These are phyloP conservation scores for Trichoderma asperelloides DNA, from an alignment of 495 filamentous ascomycete species.

Conservation along the genomic window DNA sequence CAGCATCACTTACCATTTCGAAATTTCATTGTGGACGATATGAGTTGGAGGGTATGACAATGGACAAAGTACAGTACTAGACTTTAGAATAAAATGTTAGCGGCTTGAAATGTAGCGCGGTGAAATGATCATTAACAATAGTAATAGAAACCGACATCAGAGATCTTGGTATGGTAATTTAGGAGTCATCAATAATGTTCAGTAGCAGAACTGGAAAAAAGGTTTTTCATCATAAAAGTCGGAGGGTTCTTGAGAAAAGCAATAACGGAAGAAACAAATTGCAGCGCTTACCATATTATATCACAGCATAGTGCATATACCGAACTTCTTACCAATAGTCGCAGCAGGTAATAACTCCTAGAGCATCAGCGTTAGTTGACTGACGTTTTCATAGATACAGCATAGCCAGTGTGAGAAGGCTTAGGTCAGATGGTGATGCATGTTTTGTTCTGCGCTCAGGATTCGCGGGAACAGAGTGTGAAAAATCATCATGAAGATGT, in stretches of 20 bases:
- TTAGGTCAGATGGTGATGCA: slow-evolving; percentile 98
- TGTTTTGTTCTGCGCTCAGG: slow-evolving; percentile 92
- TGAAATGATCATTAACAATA: slow-evolving; percentile 13
- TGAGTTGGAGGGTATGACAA: too few relatives aligned
- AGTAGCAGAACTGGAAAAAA: slow-evolving; percentile 92
- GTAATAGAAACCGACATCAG: slow-evolving; percentile 24
- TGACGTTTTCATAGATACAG: slow-evolving; percentile 8
- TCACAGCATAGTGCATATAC: not conserved
- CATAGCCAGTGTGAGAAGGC: slow-evolving; percentile 15
- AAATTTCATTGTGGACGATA: not conserved
- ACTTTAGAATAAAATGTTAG: slow-evolving; percentile 11
- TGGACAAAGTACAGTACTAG: slow-evolving; percentile 12
- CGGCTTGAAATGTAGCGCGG: slow-evolving; percentile 13
- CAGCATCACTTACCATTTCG: slow-evolving; percentile 13
- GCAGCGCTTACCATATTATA: not conserved
- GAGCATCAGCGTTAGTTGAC: slow-evolving; percentile 15
- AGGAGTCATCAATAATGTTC: slow-evolving; percentile 72
- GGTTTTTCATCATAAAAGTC: slow-evolving; percentile 64
- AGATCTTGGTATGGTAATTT: slow-evolving; percentile 65
- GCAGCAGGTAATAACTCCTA: slow-evolving; percentile 8
- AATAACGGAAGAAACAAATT: not conserved
- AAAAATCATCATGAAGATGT: slow-evolving; percentile 16
- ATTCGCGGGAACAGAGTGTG: slow-evolving; percentile 52
- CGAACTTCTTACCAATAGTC: not conserved
- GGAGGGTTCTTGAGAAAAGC: not conserved